phyloP scores from a whole-genome alignment of 129 eudicot species.

The Artemisia argyi region DNA sequence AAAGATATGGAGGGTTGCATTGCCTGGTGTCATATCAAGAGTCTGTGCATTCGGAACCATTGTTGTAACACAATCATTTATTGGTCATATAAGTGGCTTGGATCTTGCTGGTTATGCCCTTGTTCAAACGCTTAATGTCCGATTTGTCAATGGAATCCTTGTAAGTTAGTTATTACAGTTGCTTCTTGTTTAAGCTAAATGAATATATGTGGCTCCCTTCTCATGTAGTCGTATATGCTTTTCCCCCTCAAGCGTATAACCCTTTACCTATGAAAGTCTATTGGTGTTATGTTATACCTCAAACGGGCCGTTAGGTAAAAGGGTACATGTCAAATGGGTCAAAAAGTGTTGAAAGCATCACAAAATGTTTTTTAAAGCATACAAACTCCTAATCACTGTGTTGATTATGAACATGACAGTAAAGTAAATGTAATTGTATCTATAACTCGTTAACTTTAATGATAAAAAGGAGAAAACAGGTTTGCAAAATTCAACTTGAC shows the following conservation, averaged over 20 bases:
- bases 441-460: background rate
- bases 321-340: background rate
- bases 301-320: background rate
- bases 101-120: conserved; percentile 89
- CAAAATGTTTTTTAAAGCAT: background rate
- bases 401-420: too few species aligned
- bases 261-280: background rate
- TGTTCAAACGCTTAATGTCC: conserved; percentile 67
- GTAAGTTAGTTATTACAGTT: conserved; percentile 36
- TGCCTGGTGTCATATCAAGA: conserved; percentile 64
- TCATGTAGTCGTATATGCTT: background rate
- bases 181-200: background rate
- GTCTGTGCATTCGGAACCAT: conserved; percentile 59
- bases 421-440: too few species aligned
- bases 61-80: conserved; percentile 66
- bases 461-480: background rate
- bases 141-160: conserved; percentile 65
- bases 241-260: background rate
- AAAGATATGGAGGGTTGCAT: conserved; percentile 69
- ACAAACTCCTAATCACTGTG: background rate
- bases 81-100: conserved; percentile 56
- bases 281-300: background rate
- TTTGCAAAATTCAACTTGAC: background rate
- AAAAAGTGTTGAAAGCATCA: background rate
- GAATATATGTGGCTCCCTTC: background rate